Conservation (phyloP, 2,329 filamentous ascomycete species). For the Chrysosphaeria jannelii region DNA sequence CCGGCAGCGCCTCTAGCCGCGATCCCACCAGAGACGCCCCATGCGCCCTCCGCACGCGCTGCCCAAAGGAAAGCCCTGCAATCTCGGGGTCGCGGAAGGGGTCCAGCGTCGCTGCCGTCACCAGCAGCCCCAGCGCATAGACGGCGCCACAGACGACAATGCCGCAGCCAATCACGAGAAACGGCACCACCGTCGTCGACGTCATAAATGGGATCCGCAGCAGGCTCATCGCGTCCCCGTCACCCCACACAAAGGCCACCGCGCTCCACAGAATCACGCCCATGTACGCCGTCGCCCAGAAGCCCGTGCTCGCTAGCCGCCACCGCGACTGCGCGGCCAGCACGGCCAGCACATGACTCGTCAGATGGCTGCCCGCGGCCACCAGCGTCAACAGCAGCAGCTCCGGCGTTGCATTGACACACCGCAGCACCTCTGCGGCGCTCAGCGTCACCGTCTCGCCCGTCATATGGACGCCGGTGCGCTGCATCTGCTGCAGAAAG, state of each 20-base stretch:
- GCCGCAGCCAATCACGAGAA: conserved; percentile 58
- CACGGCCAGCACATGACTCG: conserved; percentile 56
- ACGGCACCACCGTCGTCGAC: conserved; percentile 81
- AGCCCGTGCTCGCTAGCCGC: conserved; percentile 58
- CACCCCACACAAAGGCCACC: conserved; percentile 26
- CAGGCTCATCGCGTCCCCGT: conserved; percentile 30
- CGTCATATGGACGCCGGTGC: not conserved
- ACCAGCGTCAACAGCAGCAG: conserved; percentile 63
- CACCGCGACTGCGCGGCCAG: conserved; percentile 51
- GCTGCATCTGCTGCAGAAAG: conserved; percentile 24
- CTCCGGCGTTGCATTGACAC: conserved; percentile 71
- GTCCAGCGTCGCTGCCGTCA: conserved; percentile 39
- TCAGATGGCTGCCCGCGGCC: conserved; percentile 69
- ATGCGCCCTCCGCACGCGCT: conserved; percentile 32
- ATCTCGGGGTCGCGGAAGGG: conserved; percentile 5
- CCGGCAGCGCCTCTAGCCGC: conserved; percentile 53
- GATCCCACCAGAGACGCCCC: conserved; percentile 82
- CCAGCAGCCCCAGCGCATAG: conserved; percentile 42
- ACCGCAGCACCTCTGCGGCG: conserved; percentile 37
- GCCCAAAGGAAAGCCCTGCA: conserved; percentile 13
- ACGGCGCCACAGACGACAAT: conserved; percentile 49
- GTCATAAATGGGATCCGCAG: conserved; percentile 80
- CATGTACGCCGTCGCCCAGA: conserved; percentile 86
- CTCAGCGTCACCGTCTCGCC: conserved; percentile 16
- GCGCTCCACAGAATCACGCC: conserved; percentile 53